Evolutionary conservation across 768 basidiomycete species (phyloP), one percentile per base, ranked within the genome.

Genomic region (Mycena pura): DNA sequence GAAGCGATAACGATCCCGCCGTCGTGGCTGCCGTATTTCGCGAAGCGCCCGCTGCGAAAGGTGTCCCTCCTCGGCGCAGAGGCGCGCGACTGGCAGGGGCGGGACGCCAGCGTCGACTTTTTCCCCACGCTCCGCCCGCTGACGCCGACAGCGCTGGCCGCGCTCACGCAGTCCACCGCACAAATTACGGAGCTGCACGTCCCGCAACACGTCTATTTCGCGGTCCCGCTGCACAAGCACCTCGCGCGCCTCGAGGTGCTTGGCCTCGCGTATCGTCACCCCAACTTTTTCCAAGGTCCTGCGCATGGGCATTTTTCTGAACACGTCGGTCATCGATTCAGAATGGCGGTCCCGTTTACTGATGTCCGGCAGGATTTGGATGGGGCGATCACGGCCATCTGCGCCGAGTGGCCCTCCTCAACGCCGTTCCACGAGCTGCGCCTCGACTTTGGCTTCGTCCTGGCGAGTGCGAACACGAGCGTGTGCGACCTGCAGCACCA

Each of bases 131-230:
- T 65, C 21, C 59, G 59, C 2, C 46, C 44, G 1, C 54, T 62
- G n/a, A 57, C 52, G 4, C 3, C 34, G 24, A 38, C 43, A 21
- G 55, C 61, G 17, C 1, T 57, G 5, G 14, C 44, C 13, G 31
- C 54, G 5, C 55, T 61, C 11, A 8, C 49, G 5, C 44, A 38
- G 6, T 56, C 50, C 7, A 27, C 41, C 1, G 28, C 34, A 9
- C 19, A 31, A 25, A 10, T 66, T 22, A 66, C 60, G 11, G 60
- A 62, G 29, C 46, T 66, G 6, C 55, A 62, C 27, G 28, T 66
- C 39, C 64, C 46, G 14, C 25, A 58, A 24, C 64, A 62, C 38
- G 25, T 62, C 9, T 66, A 55, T 29, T 55, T 56, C 13, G 47
- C 19, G 2, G 19, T 62, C 14, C 60, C 57, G 9, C 17, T 66